Conservation (phyloP, 2,329 filamentous ascomycete genomes). For the Fusarium circinatum region DNA sequence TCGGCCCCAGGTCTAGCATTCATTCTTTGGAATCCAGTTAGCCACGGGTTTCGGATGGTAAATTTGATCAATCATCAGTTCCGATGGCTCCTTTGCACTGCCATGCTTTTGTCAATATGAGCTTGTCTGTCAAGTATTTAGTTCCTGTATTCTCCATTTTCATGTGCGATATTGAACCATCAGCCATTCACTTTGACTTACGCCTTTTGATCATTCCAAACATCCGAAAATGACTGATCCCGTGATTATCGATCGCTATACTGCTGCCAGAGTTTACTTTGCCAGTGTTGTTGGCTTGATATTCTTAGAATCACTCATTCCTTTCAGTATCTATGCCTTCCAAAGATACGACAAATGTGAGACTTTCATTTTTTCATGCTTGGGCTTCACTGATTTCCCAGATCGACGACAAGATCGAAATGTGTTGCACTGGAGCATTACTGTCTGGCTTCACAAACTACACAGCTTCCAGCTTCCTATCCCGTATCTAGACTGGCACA, state of each 20-base stretch:
- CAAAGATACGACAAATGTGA: neutral
- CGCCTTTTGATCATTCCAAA: accelerated
- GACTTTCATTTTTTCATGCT: accelerated
- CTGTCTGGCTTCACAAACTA: neutral
- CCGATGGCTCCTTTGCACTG: neutral
- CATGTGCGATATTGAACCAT: accelerated
- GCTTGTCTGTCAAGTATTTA: neutral
- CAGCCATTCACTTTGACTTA: accelerated
- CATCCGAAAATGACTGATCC: neutral
- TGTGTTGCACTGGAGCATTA: neutral
- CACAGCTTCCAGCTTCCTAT: neutral
- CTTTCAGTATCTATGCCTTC: neutral
- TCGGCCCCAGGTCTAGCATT: neutral
- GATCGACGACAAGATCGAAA: neutral
- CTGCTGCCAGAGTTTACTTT: neutral
- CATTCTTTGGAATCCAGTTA: neutral
- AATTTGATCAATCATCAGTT: neutral
- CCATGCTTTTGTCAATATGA: neutral
- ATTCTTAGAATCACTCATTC: neutral
- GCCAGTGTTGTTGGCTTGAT: neutral
- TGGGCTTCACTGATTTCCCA: neutral
- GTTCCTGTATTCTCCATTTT: accelerated
- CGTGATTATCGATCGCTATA: neutral
- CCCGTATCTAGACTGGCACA: neutral
- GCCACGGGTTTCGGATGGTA: neutral